A percentile compares a stretch with the other conserved stretches of the same genome.
phyloP scores from a whole-genome alignment of 2,329 filamentous ascomycete species.

The Fusarium pseudoanthophilum region DNA sequence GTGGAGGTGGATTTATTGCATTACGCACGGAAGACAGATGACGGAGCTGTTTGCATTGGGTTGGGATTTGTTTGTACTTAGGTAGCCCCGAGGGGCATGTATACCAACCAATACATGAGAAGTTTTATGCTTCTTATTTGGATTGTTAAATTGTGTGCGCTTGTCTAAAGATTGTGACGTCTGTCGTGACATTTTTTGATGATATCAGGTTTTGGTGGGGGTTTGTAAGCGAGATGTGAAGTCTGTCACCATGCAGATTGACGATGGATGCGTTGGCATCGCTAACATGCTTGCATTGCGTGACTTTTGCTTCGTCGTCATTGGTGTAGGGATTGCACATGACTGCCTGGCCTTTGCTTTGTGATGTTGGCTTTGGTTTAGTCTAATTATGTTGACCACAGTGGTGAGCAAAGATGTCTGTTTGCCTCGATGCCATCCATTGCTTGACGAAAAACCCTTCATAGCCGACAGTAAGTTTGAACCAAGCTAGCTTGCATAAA shows the following conservation, averaged over 20 bases:
- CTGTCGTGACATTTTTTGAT: background rate
- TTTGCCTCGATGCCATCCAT: background rate
- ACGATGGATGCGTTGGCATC: background rate
- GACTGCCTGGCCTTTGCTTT: background rate
- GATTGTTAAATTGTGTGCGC: background rate
- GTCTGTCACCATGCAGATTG: background rate
- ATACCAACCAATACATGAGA: constrained; percentile 12
- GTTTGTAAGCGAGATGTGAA: background rate
- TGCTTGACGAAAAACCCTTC: background rate
- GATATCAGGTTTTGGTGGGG: background rate
- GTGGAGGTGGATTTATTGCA: constrained; percentile 20
- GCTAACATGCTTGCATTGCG: background rate
- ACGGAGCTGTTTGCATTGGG: constrained; percentile 37
- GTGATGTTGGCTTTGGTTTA: too few species aligned
- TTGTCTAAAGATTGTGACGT: background rate
- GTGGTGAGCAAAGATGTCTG: background rate
- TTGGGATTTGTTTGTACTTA: background rate
- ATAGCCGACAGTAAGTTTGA: background rate
- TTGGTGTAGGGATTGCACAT: background rate
- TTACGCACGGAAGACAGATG: constrained; percentile 33
- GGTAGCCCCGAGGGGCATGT: background rate
- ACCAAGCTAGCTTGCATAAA: background rate
- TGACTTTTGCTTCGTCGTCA: background rate
- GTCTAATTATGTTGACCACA: rapidly evolving
- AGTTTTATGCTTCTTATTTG: background rate